Base-by-base conservation (phyloP, 2,329 filamentous ascomycete species). In the Chaetomiaceae sp. region DNA sequence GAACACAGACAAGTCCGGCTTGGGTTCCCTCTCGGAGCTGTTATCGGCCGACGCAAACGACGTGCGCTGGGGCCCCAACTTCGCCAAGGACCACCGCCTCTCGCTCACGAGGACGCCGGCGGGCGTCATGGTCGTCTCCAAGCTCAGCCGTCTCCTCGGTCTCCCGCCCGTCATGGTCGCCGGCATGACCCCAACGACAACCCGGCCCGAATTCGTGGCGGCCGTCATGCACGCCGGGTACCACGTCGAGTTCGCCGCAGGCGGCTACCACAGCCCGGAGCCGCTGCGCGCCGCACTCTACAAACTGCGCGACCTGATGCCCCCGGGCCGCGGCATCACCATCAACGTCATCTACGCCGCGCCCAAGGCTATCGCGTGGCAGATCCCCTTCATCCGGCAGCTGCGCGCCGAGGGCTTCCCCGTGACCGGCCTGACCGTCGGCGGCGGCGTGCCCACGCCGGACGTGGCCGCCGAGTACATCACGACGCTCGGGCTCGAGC, bases 401-500 rank as follows among this genome's bases (percentile, higher is more conserved):
- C 40, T 43, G 15, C 15, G 36, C n/a, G 22, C 20, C 22, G 40
- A 43, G 15, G 40, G 19, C 4, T 43, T 23, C 23, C 89, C 90
- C 1, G 91, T 96, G 54, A 89, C 95, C 67, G 91, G 91, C 67
- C 76, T 96, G 33, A 92, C 90, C 20, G 92, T 96, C 58, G 91
- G 91, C 66, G 91, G 89, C 17, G 91, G 91, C 74, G 90, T 96
- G 8, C 91, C 91, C 6, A 95, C 91, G 0, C 88, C 94, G 51
- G 90, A 95, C 67, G 87, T 96, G 55, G 89, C 89, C 22, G 87
- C 91, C 64, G 89, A 94, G 66, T 96, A 95, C 71, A 95, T 96
- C 61, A 81, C 11, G 9, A 31, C 22, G 6, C 33, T 95, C 9
- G 90, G 89, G 9, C 79, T 96, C 55, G 91, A 94, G 75, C 89